A percentile compares a stretch with the other conserved stretches of the same genome.
Conservation (phyloP, 2,329 filamentous ascomycete species). For the Diaporthe eres region DNA sequence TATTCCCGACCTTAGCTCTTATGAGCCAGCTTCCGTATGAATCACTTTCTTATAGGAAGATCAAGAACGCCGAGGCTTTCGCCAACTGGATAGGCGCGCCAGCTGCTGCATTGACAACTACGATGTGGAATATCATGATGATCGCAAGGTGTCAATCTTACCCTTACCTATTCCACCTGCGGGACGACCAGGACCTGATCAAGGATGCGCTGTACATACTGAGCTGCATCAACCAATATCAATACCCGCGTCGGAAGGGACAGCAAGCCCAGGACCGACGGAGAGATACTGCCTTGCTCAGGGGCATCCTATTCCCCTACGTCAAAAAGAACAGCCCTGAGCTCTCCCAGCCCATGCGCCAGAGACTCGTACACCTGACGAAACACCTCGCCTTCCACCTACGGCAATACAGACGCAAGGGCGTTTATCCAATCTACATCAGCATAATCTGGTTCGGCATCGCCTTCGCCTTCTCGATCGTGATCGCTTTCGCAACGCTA, state of each 20-base stretch:
- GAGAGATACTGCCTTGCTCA: slow-evolving; percentile 4
- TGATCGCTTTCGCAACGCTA: slow-evolving; percentile 1
- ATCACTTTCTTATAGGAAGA: slow-evolving; percentile 7
- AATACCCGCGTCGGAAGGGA: background rate
- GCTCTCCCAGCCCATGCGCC: background rate
- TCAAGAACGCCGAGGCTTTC: slow-evolving; percentile 16
- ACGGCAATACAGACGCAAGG: background rate
- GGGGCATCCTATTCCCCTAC: background rate
- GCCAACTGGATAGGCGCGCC: slow-evolving; percentile 22
- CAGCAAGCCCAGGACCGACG: background rate
- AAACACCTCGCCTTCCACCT: background rate
- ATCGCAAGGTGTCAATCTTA: background rate
- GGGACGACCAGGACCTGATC: slow-evolving; percentile 11
- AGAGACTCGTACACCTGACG: background rate
- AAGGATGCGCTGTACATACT: slow-evolving; percentile 14
- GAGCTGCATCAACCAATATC: slow-evolving; percentile 19
- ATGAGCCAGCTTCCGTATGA: slow-evolving; percentile 6
- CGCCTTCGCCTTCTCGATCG: slow-evolving; percentile 3
- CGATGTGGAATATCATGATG: slow-evolving; percentile 20
- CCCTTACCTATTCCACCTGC: background rate
- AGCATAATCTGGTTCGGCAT: slow-evolving; percentile 19
- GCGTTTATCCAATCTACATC: slow-evolving; percentile 1
- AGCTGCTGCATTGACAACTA: slow-evolving; percentile 6
- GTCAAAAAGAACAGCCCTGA: background rate
- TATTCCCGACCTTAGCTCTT: background rate